phyloP scores from a whole-genome alignment of 2,329 filamentous ascomycete species.

The Pezicula rhizophila region DNA sequence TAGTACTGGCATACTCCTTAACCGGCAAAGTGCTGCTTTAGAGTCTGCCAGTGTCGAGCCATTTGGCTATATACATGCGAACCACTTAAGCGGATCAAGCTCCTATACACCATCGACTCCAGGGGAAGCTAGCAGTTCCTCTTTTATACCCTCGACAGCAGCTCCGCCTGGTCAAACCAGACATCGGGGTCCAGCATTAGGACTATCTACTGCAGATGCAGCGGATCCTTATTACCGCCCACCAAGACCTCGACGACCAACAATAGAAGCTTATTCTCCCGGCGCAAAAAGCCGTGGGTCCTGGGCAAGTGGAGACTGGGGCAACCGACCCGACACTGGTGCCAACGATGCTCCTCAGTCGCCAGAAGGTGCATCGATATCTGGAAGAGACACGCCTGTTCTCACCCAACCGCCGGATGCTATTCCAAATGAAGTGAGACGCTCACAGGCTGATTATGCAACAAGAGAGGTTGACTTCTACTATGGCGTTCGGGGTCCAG shows the following conservation, averaged over 20 bases:
- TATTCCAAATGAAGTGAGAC: conserved; percentile 16
- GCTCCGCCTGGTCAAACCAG: conserved; percentile 17
- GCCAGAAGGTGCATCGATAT: conserved; percentile 33
- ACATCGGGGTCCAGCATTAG: conserved; percentile 33
- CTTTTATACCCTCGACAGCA: conserved; percentile 52
- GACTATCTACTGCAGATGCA: conserved; percentile 43
- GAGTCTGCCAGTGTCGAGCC: conserved; percentile 44
- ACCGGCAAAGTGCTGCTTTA: conserved; percentile 45
- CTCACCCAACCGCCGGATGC: conserved; percentile 31
- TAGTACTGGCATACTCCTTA: conserved; percentile 55
- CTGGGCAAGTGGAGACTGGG: conserved; percentile 40
- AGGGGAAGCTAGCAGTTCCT: conserved; percentile 64
- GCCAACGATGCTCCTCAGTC: conserved; percentile 34
- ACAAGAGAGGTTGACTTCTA: conserved; percentile 96
- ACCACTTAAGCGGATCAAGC: conserved; percentile 50
- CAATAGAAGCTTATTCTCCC: conserved; percentile 40
- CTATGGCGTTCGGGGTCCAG: conserved; percentile 85
- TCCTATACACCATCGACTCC: conserved; percentile 69
- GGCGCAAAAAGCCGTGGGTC: conserved; percentile 37
- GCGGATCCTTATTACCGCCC: conserved; percentile 85
- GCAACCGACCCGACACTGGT: conserved; percentile 23
- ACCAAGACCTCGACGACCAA: conserved; percentile 65
- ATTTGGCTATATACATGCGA: conserved; percentile 28
- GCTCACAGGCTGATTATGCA: conserved; percentile 69
- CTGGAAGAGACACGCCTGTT: conserved; percentile 40